Percentiles rank a stretch among this genome's conserved stretches.
phyloP scores from a whole-genome alignment of 805 yeast genomes.

The Lipomyces sp. region DNA sequence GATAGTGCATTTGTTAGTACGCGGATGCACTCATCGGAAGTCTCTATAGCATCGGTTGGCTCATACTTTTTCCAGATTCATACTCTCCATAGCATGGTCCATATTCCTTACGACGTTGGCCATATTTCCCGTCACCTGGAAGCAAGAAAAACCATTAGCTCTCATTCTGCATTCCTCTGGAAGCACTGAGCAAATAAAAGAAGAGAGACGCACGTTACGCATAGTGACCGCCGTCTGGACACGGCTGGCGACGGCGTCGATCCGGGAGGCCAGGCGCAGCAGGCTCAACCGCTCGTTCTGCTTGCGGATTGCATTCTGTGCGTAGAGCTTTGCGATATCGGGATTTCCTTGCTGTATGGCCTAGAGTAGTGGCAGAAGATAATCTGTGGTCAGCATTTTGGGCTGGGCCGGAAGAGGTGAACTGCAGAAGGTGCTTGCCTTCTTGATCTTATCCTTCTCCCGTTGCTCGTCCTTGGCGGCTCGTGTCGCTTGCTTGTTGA shows the following conservation, averaged over 20 bases:
- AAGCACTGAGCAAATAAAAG: too few relatives aligned
- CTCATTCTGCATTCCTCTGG: too few relatives aligned
- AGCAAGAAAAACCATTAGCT: background rate
- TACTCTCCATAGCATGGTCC: conserved; percentile 93
- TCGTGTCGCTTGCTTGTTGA: conserved; percentile 81
- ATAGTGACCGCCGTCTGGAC: conserved; percentile 98
- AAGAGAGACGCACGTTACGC: conserved; percentile 48
- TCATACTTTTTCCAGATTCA: conserved; percentile 74
- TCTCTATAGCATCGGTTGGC: too few relatives aligned
- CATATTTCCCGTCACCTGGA: conserved; percentile 87
- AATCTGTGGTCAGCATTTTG: background rate
- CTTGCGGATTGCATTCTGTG: conserved; percentile 93
- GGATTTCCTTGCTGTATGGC: conserved; percentile 80
- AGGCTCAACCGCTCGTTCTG: conserved; percentile 80
- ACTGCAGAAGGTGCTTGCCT: conserved; percentile 38
- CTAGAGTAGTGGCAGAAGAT: conserved; percentile 24
- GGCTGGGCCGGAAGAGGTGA: background rate
- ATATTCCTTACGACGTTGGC: conserved; percentile 87
- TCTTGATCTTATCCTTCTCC: conserved; percentile 85
- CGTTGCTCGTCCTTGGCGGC: conserved; percentile 86
- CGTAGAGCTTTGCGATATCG: conserved; percentile 91
- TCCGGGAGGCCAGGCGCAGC: conserved; percentile 76
- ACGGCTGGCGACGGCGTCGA: conserved; percentile 93
- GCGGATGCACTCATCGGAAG: too few relatives aligned
- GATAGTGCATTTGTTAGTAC: background rate